Conservation (phyloP, 805 yeast genomes). For the Wickerhamomyces chaumierensis region DNA sequence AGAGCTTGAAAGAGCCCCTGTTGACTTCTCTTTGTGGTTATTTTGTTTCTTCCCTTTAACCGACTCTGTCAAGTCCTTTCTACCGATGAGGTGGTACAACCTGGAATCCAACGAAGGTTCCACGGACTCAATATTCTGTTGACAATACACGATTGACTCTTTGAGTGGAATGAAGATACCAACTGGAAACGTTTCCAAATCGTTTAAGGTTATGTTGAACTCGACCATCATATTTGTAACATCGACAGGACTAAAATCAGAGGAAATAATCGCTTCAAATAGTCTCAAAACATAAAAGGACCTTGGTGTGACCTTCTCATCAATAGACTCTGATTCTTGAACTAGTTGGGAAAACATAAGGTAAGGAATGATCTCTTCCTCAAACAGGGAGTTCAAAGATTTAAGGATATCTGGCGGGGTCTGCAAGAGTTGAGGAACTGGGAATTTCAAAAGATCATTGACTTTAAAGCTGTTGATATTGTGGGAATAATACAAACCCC, state of each 20-base stretch:
- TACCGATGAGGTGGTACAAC: slow-evolving; percentile 43
- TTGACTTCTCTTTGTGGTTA: neutral
- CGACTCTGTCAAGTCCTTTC: slow-evolving; percentile 46
- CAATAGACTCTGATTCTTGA: slow-evolving; percentile 50
- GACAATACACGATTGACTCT: slow-evolving; percentile 47
- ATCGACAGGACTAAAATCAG: slow-evolving; percentile 37
- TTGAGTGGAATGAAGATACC: slow-evolving; percentile 62
- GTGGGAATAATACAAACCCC: slow-evolving; percentile 45
- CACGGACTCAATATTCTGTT: slow-evolving; percentile 37
- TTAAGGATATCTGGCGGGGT: slow-evolving; percentile 51
- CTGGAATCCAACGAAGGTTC: slow-evolving; percentile 25
- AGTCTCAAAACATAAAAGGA: slow-evolving; percentile 46
- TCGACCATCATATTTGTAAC: slow-evolving; percentile 54
- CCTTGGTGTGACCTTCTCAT: slow-evolving; percentile 53
- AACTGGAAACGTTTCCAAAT: slow-evolving; percentile 59
- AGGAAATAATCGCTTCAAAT: slow-evolving; percentile 51
- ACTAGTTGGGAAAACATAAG: slow-evolving; percentile 57
- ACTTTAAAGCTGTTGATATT: slow-evolving; percentile 10
- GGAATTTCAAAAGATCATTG: slow-evolving; percentile 29
- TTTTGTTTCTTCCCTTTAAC: slow-evolving; percentile 2
- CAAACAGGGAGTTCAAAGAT: slow-evolving; percentile 42
- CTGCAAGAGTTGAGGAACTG: slow-evolving; percentile 24
- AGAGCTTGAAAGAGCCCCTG: slow-evolving; percentile 1
- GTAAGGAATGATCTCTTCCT: slow-evolving; percentile 35
- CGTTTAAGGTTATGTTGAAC: slow-evolving; percentile 36